phyloP scores from a whole-genome alignment of 306 rosid species.

The Carpinus fangiana region DNA sequence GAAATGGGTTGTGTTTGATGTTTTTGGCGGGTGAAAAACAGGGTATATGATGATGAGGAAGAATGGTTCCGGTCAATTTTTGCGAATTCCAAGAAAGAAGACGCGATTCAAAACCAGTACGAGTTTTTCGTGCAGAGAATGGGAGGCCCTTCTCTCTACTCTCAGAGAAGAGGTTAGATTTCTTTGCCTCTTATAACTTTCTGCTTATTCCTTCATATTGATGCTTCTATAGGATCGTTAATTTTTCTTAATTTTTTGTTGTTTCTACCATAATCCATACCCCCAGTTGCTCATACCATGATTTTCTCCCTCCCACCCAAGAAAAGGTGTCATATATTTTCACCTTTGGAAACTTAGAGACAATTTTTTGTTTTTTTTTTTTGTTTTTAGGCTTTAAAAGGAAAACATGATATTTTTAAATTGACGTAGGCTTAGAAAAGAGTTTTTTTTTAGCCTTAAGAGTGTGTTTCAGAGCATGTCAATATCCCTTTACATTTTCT shows the following conservation, averaged over 20 bases:
- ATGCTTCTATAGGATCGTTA: not conserved
- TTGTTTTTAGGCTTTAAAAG: no score
- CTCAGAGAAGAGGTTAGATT: conserved; percentile 71
- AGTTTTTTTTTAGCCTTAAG: no score
- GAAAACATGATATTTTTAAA: no score
- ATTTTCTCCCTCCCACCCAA: no score
- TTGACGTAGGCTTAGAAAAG: not conserved
- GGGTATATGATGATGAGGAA: conserved; percentile 79
- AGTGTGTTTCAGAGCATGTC: not conserved
- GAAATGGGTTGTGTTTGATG: not conserved
- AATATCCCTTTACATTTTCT: no score
- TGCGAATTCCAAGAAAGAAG: conserved; percentile 59
- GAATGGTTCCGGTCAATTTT: conserved; percentile 87
- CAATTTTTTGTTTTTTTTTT: no score
- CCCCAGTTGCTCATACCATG: not conserved
- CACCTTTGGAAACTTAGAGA: no score
- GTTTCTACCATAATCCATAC: not conserved
- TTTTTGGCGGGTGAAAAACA: conserved; percentile 11
- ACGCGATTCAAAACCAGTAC: conserved; percentile 81
- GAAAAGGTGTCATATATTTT: no score
- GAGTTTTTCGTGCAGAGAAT: conserved; percentile 83
- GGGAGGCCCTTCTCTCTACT: conserved; percentile 85
- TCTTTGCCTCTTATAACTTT: not conserved
- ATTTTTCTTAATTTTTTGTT: not conserved
- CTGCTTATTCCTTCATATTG: not conserved